These are phyloP conservation scores for Tulasnella sp. DNA, from an alignment of 768 basidiomycete species.

Conservation along the genomic window DNA sequence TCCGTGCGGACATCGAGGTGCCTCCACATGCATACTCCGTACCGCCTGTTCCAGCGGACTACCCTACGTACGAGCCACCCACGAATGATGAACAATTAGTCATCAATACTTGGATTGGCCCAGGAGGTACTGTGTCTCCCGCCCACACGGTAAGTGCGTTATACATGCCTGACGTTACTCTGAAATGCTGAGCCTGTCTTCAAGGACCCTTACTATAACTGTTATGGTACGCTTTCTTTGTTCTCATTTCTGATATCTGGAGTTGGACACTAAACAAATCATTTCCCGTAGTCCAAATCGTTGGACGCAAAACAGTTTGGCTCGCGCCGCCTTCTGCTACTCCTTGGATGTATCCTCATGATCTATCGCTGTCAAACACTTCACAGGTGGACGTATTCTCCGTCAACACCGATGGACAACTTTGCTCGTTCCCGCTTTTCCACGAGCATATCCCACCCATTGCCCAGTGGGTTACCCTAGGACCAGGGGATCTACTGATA, in stretches of 20 bases:
- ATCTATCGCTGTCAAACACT: conserved; percentile 46
- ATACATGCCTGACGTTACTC: conserved; percentile 14
- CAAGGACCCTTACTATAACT: conserved; percentile 90
- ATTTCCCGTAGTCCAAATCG: conserved; percentile 58
- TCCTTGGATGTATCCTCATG: conserved; percentile 44
- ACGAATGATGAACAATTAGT: conserved; percentile 52
- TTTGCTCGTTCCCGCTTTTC: conserved; percentile 7
- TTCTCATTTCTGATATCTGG: too few relatives aligned
- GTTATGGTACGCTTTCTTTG: conserved; percentile 50
- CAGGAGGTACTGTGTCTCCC: conserved; percentile 67
- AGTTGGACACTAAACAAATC: background rate
- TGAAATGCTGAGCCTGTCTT: conserved; percentile 15
- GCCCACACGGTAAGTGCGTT: conserved; percentile 66
- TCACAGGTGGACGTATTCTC: conserved; percentile 73
- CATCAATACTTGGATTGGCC: conserved; percentile 77
- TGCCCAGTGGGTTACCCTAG: conserved; percentile 55
- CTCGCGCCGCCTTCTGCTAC: conserved; percentile 56
- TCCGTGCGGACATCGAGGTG: conserved; percentile 63
- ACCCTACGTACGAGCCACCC: conserved; percentile 51
- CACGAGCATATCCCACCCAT: conserved; percentile 32
- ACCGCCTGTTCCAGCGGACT: conserved; percentile 35
- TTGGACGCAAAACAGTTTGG: conserved; percentile 86
- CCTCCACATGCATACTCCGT: conserved; percentile 83
- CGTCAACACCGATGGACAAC: conserved; percentile 22
- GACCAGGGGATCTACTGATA: conserved; percentile 77